These are phyloP conservation scores for Apiotrichum akiyoshidainum DNA, from an alignment of 1,284 basidiomycete genomes.

Conservation along the genomic window DNA sequence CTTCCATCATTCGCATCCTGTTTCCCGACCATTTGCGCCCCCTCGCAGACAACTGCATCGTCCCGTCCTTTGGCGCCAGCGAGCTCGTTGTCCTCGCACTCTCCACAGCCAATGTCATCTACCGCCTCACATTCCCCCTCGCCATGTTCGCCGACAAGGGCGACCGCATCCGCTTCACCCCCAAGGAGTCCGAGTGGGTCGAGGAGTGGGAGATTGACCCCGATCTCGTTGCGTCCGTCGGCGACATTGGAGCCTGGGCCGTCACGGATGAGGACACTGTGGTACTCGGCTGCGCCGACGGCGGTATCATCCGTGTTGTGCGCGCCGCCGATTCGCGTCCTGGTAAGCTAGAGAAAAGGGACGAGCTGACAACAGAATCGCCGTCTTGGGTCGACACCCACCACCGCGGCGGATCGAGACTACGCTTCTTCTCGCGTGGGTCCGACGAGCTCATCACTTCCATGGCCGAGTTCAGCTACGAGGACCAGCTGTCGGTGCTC, in stretches of 20 bases:
- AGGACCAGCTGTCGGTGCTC: conserved; percentile 60
- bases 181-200: conserved; percentile 33
- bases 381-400: conserved; percentile 36
- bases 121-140: conserved; percentile 65
- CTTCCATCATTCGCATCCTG: conserved; percentile 66
- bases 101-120: conserved; percentile 69
- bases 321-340: conserved; percentile 25
- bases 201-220: conserved; percentile 42
- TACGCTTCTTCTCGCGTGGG: conserved; percentile 39
- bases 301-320: conserved; percentile 68
- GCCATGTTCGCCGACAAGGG: conserved; percentile 23
- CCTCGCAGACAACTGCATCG: conserved; percentile 55
- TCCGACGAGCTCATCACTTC: conserved; percentile 40
- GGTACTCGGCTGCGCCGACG: conserved; percentile 63
- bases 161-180: conserved; percentile 31
- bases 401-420: conserved; percentile 34
- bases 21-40: conserved; percentile 68
- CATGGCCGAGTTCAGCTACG: conserved; percentile 29
- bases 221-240: conserved; percentile 27
- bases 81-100: conserved; percentile 70
- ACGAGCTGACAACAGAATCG: conserved; percentile 21
- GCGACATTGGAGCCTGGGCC: conserved; percentile 56
- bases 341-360: too few relatives aligned
- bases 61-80: conserved; percentile 57
- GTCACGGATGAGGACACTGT: conserved; percentile 68